Percentiles rank a stretch among this genome's conserved stretches.
Evolutionary conservation across 2,329 filamentous ascomycete species (phyloP).

Genomic region (Ophiognomonia clavigignenti-juglandacearum): DNA sequence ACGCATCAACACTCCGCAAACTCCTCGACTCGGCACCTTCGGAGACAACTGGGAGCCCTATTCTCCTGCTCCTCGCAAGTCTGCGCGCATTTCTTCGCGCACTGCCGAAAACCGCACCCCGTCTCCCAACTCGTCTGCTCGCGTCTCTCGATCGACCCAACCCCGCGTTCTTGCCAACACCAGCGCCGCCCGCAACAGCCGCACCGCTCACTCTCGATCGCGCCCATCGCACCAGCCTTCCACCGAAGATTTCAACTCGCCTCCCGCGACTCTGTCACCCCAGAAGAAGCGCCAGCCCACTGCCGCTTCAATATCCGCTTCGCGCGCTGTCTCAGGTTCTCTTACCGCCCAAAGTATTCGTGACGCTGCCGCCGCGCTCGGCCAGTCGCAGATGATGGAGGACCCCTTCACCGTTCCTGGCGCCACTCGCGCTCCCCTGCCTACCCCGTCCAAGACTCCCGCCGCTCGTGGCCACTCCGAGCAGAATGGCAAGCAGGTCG

Average conservation of each 20-base stretch:
- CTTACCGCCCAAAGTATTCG: constrained; percentile 39
- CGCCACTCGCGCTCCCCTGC: constrained; percentile 50
- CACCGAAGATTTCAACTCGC: constrained; percentile 7
- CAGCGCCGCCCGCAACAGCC: constrained; percentile 15
- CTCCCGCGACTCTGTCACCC: constrained; percentile 38
- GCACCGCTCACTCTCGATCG: too few relatives aligned
- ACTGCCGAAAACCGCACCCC: constrained; percentile 49
- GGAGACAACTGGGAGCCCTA: constrained; percentile 69
- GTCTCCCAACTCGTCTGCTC: constrained; percentile 38
- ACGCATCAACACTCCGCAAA: constrained; percentile 62
- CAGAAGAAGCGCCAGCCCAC: constrained; percentile 45
- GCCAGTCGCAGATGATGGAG: constrained; percentile 24
- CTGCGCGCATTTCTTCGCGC: constrained; percentile 57
- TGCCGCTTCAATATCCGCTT: constrained; percentile 32
- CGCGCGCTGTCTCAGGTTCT: constrained; percentile 40
- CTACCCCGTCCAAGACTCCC: constrained; percentile 75
- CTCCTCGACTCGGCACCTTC: constrained; percentile 65
- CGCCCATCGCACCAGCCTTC: constrained; percentile 30
- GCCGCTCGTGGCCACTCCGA: constrained; percentile 54
- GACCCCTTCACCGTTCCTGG: constrained; percentile 22
- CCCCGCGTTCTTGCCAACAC: constrained; percentile 24
- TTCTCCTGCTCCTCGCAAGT: constrained; percentile 57
- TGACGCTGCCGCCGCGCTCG: constrained; percentile 38
- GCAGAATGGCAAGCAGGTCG: constrained; percentile 46
- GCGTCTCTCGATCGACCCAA: constrained; percentile 20